Percentiles rank a stretch among this genome's conserved stretches.
Evolutionary conservation across 2,329 filamentous ascomycete genomes (phyloP).

Genomic region (Aspergillus amoenus): DNA sequence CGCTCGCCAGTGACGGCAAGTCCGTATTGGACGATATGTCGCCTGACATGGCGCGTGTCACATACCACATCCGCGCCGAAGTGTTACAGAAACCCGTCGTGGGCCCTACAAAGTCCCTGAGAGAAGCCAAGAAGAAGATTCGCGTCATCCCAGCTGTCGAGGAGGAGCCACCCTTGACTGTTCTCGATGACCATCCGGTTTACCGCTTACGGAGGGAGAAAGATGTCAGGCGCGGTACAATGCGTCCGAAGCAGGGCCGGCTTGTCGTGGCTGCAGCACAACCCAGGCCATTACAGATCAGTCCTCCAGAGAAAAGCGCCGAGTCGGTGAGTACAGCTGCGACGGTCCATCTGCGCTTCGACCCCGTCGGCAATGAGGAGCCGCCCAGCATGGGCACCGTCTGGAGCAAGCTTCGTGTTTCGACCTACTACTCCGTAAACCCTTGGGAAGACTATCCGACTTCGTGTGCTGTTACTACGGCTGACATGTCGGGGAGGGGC

Average conservation of each 20-base stretch:
- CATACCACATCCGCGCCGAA: conserved; percentile 55
- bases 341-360: conserved; percentile 60
- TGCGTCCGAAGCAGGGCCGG: conserved; percentile 57
- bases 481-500: conserved; percentile 46
- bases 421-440: conserved; percentile 56
- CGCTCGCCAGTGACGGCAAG: conserved; percentile 51
- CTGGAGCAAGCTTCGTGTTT: conserved; percentile 55
- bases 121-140: conserved; percentile 54
- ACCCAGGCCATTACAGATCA: conserved; percentile 56
- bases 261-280: conserved; percentile 59
- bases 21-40: conserved; percentile 59
- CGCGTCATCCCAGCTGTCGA: conserved; percentile 59
- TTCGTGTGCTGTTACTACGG: conserved; percentile 40
- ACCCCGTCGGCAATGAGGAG: conserved; percentile 52
- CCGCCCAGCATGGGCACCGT: conserved; percentile 57
- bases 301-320: conserved; percentile 37
- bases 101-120: conserved; percentile 42
- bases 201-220: conserved; percentile 60
- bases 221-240: conserved; percentile 60
- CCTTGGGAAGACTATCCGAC: conserved; percentile 53
- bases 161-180: conserved; percentile 59
- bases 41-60: conserved; percentile 62
- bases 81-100: conserved; percentile 27
- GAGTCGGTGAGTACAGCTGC: conserved; percentile 54
- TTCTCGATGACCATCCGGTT: conserved; percentile 46